Evolutionary conservation across 2,329 filamentous ascomycete species (phyloP).

Genomic region (Xylaria arbuscula): DNA sequence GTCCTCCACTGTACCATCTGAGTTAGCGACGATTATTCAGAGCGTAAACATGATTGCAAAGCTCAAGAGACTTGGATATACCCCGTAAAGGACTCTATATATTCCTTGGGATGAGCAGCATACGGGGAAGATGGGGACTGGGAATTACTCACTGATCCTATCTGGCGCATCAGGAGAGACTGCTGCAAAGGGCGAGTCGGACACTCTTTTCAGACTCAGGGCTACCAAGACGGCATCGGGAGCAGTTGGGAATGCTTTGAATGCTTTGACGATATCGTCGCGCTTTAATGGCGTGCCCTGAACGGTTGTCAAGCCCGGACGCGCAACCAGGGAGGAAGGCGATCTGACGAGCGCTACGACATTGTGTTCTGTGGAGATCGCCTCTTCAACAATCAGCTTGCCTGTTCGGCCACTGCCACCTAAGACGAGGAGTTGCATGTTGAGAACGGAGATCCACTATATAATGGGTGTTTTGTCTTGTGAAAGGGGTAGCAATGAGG

Average conservation of each 20-base stretch:
- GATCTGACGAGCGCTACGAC: slow-evolving; percentile 61
- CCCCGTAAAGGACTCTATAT: background rate
- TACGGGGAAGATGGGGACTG: background rate
- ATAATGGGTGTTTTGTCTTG: background rate
- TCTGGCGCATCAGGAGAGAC: slow-evolving; percentile 54
- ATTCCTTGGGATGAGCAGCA: background rate
- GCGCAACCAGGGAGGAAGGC: slow-evolving; percentile 45
- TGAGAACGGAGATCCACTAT: background rate
- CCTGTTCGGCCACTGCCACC: slow-evolving; percentile 62
- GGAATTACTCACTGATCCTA: slow-evolving; percentile 50
- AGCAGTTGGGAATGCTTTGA: slow-evolving; percentile 42
- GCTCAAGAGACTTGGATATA: background rate
- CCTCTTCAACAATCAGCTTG: slow-evolving; percentile 54
- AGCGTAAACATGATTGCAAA: background rate
- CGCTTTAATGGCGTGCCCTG: slow-evolving; percentile 53
- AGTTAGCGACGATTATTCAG: slow-evolving; percentile 13
- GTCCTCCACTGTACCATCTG: slow-evolving; percentile 51
- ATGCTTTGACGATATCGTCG: slow-evolving; percentile 53
- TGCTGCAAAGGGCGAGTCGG: slow-evolving; percentile 60
- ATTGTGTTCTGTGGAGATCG: slow-evolving; percentile 54
- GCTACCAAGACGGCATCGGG: slow-evolving; percentile 59
- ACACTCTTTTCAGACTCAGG: slow-evolving; percentile 59
- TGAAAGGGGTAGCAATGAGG: background rate
- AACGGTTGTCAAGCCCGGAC: slow-evolving; percentile 53
- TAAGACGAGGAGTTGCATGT: slow-evolving; percentile 55